A percentile compares a stretch with the other conserved stretches of the same genome.
phyloP scores from a whole-genome alignment of 306 rosid genomes.

The Cucurbita argyrosperma region DNA sequence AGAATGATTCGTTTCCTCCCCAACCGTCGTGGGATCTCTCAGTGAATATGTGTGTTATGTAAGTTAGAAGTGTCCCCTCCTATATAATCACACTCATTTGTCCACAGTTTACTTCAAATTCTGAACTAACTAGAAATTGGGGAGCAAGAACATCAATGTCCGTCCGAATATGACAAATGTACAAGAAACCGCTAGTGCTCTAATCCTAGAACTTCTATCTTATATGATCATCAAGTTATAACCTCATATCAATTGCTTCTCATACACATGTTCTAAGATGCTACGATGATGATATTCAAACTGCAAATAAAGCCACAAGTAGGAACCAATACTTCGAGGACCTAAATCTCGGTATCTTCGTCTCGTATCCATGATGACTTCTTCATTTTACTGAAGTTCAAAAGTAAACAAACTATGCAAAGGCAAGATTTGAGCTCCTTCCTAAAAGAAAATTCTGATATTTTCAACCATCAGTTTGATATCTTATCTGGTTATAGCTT shows the following conservation, averaged over 20 bases:
- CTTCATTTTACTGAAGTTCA: background rate
- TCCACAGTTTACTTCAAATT: background rate
- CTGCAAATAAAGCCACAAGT: background rate
- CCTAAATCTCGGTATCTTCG: background rate
- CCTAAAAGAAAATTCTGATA: background rate
- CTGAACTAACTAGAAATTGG: background rate
- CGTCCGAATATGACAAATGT: background rate
- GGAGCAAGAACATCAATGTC: background rate
- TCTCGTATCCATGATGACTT: background rate
- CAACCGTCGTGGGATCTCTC: too few relatives aligned
- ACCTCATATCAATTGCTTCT: background rate
- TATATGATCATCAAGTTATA: background rate
- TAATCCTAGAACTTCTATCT: background rate
- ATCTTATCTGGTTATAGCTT: background rate
- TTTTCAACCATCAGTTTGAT: background rate
- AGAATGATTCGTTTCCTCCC: too few relatives aligned
- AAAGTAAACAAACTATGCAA: background rate
- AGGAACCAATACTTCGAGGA: background rate
- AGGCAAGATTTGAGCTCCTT: background rate
- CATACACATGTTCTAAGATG: background rate
- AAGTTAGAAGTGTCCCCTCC: background rate
- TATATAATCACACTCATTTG: background rate
- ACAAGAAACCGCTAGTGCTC: background rate
- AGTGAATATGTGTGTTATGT: background rate
- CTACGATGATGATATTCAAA: background rate